A percentile compares a stretch with the other conserved stretches of the same genome.
Evolutionary conservation across 2,329 filamentous ascomycete species (phyloP).

Genomic region (Chrysoporthe cubensis): DNA sequence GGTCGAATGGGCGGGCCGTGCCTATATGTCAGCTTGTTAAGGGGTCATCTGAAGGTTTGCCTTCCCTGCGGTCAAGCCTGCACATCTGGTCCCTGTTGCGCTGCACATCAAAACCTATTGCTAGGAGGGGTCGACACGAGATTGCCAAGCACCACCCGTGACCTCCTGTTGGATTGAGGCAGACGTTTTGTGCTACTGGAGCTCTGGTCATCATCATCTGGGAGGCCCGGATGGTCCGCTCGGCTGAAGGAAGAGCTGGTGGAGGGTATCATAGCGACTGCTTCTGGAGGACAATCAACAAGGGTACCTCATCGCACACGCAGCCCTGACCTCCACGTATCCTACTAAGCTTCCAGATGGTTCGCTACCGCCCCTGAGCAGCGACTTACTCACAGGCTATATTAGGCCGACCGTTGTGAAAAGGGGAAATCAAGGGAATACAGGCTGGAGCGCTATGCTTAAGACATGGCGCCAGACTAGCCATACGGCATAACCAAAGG

Average conservation of each 20-base stretch:
- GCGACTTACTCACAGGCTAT: neutral
- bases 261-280: neutral
- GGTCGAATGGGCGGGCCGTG: constrained; percentile 11
- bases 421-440: constrained; percentile 7
- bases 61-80: neutral
- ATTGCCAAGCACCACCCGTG: neutral
- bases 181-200: neutral
- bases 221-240: constrained; percentile 1
- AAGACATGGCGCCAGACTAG: constrained; percentile 20
- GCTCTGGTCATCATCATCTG: neutral
- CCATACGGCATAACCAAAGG: constrained; percentile 9
- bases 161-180: neutral
- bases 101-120: neutral
- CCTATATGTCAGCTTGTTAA: constrained; percentile 21
- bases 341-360: neutral
- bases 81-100: neutral
- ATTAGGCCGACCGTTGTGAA: constrained; percentile 14
- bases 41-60: neutral
- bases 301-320: neutral
- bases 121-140: constrained; percentile 8
- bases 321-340: neutral
- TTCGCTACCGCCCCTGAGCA: neutral
- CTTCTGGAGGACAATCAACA: neutral
- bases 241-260: neutral
- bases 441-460: constrained; percentile 17